A percentile compares a stretch with the other conserved stretches of the same genome.
phyloP scores from a whole-genome alignment of 2,329 filamentous ascomycete genomes.

The Penicillium sp. region DNA sequence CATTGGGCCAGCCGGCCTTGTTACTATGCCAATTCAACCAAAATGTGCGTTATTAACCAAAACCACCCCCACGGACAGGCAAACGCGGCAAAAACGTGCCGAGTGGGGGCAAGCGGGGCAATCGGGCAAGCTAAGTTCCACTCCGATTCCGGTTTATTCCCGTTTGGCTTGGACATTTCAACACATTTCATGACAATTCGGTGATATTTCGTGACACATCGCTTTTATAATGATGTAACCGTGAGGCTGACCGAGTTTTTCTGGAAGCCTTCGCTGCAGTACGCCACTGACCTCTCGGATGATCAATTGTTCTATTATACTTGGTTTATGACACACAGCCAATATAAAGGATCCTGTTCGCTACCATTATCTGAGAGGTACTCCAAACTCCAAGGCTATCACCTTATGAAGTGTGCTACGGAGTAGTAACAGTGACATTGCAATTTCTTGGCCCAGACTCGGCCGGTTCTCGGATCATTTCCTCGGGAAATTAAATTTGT shows the following conservation, averaged over 20 bases:
- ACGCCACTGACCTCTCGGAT: constrained; percentile 3
- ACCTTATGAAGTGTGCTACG: not conserved
- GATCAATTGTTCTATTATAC: not conserved
- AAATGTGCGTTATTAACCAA: not conserved
- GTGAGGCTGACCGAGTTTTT: constrained; percentile 30
- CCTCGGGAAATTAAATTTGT: not conserved
- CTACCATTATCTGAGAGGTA: not conserved
- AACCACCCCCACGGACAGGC: not conserved
- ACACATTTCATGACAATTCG: not conserved
- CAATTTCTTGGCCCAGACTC: not conserved
- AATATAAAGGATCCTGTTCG: not conserved
- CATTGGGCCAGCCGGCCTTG: constrained; percentile 46
- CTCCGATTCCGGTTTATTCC: constrained; percentile 12
- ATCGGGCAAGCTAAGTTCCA: not conserved
- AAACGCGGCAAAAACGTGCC: constrained; percentile 26
- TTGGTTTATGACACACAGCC: not conserved
- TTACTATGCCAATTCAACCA: rapidly evolving
- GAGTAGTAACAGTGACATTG: not conserved
- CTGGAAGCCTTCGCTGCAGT: constrained; percentile 40
- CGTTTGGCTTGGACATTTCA: not conserved
- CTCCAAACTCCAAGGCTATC: too few species aligned
- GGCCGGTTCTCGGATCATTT: not conserved
- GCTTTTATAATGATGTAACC: constrained; percentile 12
- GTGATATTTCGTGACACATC: not conserved
- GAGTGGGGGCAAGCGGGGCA: constrained; percentile 15